These are phyloP conservation scores for Thalassiosira profunda DNA, from an alignment of 108 stramenopile genomes.

Conservation along the genomic window DNA sequence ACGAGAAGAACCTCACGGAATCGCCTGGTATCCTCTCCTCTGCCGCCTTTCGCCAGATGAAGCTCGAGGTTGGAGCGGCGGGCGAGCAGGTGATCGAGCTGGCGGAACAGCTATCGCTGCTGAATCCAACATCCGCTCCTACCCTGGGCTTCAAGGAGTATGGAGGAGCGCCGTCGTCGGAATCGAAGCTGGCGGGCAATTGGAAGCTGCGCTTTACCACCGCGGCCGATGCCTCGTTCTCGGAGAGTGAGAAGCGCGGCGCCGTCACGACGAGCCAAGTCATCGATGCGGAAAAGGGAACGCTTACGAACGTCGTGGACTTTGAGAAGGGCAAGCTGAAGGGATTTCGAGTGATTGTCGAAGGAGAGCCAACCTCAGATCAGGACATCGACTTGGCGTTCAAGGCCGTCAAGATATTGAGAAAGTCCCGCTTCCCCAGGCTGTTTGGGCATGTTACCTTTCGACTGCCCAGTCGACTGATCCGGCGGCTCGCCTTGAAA, in stretches of 20 bases:
- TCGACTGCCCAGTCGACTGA: slow-evolving; percentile 34
- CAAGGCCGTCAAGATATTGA: slow-evolving; percentile 30
- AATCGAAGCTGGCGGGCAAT: slow-evolving; percentile 24
- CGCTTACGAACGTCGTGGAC: slow-evolving; percentile 45
- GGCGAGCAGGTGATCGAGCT: slow-evolving; percentile 31
- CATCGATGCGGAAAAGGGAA: slow-evolving; percentile 33
- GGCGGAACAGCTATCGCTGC: slow-evolving; percentile 34
- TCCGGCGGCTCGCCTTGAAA: slow-evolving; percentile 20
- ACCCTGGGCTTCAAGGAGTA: slow-evolving; percentile 31
- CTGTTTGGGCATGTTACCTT: slow-evolving; percentile 30
- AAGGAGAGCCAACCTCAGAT: slow-evolving; percentile 18
- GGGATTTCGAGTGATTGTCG: slow-evolving; percentile 47
- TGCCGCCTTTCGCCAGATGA: slow-evolving; percentile 22
- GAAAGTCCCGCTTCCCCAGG: slow-evolving; percentile 44
- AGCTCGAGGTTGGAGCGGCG: slow-evolving; percentile 23
- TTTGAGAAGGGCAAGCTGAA: slow-evolving; percentile 40
- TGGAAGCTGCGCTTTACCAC: slow-evolving; percentile 51
- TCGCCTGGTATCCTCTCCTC: slow-evolving; percentile 17
- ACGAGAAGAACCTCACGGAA: neutral
- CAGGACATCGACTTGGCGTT: slow-evolving; percentile 31
- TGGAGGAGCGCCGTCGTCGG: slow-evolving; percentile 17
- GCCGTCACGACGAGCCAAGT: slow-evolving; percentile 22
- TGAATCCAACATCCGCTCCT: slow-evolving; percentile 44
- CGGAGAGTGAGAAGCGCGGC: slow-evolving; percentile 18
- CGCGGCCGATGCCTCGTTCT: slow-evolving; percentile 48